A percentile compares a stretch with the other conserved stretches of the same genome.
These are phyloP conservation scores for Citrus sp. DNA, from an alignment of 345 rosid genomes.

Conservation along the genomic window DNA sequence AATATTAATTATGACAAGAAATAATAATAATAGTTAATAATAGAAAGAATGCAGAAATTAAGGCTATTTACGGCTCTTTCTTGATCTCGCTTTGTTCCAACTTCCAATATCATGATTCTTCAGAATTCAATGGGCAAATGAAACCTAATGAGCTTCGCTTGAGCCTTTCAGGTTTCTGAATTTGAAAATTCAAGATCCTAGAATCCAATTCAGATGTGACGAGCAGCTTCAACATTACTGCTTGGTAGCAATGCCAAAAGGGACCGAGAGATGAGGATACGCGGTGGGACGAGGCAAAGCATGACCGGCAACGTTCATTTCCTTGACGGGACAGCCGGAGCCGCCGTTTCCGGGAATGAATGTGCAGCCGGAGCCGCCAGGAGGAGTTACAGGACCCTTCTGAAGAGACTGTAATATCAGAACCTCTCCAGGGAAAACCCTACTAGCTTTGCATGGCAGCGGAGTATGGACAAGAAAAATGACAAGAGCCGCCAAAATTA, in stretches of 20 bases:
- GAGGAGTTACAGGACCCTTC: constrained; percentile 38
- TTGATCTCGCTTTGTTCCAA: not conserved
- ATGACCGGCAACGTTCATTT: constrained; percentile 35
- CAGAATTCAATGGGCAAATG: not conserved
- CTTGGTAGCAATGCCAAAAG: constrained; percentile 23
- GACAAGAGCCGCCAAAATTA: constrained; percentile 22
- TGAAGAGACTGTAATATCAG: constrained; percentile 43
- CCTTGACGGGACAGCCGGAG: constrained; percentile 35
- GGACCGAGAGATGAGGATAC: constrained; percentile 28
- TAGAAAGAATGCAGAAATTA: not conserved
- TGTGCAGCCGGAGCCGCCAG: constrained; percentile 53
- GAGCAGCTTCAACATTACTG: not conserved
- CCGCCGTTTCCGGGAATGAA: constrained; percentile 47
- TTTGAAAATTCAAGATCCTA: not conserved
- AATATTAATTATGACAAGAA: not conserved
- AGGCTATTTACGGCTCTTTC: not conserved
- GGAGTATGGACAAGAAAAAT: constrained; percentile 20
- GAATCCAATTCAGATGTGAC: not conserved
- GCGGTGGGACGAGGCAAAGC: constrained; percentile 13
- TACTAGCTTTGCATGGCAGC: constrained; percentile 16
- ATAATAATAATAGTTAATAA: constrained; percentile 6
- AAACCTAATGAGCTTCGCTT: not conserved
- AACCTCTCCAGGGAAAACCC: constrained; percentile 17
- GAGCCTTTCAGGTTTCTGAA: not conserved
- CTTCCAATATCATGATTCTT: not conserved